Evolutionary conservation across 2,329 filamentous ascomycete genomes (phyloP), one percentile per base, ranked within the genome.

Genomic region (Penicillium paneum): DNA sequence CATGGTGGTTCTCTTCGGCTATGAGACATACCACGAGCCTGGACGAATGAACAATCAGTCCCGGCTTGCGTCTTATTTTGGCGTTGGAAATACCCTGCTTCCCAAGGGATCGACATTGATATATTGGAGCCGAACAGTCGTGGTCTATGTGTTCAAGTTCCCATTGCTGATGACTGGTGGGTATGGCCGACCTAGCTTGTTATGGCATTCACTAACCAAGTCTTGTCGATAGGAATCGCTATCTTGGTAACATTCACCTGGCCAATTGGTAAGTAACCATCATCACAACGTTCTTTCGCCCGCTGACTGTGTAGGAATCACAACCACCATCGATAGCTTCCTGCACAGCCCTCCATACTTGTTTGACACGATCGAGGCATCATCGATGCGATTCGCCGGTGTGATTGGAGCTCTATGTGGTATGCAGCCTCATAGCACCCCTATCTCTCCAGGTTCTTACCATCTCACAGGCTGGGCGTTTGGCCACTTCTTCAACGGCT

Each of bases 231-330:
- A 61, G 59, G 60, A 6, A 38, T 74, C 32, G 62, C 68, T 13
- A 66, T 64, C n/a, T 61, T 74, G 64, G 66, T 73, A 13, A 72
- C 66, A 24, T 73, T 72, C 49, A 70, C 65, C 38, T 74, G 70
- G 71, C 70, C 71, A 0, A 74, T 74, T 51, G 71, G 71, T 64
- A 53, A 36, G 62, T 53, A 32, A 17, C 5, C 12, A 17, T n/a
- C 15, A 17, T 13, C 17, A 4, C 2, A 15, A 13, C 15, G 28
- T 44, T 39, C 10, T 24, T 48, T 26, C 31, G 24, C 24, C 8
- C 12, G 35, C 42, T 60, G 39, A 54, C 28, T 15, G 8, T 32
- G 17, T 10, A 67, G 66, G 67, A 19, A 73, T 74, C 48, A 73
- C 70, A 8, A 68, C 67, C 6, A 73, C 71, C 1, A 61, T 74